Base-by-base conservation (phyloP, 1,139 yeast species). In the Taphrina wiesneri region DNA sequence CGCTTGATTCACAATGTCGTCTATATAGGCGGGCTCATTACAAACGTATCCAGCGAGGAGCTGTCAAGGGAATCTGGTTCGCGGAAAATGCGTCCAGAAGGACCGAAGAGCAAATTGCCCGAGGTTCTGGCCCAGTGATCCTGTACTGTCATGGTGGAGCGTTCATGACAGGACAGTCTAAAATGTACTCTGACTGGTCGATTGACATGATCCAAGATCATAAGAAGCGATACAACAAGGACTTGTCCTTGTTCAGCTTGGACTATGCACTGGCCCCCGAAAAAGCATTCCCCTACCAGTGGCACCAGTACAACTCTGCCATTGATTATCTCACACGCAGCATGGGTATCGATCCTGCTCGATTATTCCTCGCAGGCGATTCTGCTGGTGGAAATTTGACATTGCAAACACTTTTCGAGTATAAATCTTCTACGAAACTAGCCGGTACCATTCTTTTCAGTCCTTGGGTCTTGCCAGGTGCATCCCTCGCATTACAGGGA, bases 301-400 rank as follows among this genome's bases (percentile, higher is more conserved):
- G 56, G 43, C 45, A 49, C n/a, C 25, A 60, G 51, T 49, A 36
- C 41, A 34, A 26, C 15, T 45, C 64, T 15, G 64, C 64, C 4
- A 21, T 51, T 13, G 64, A 60, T 25, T 60, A 60, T 41, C 57
- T 60, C 11, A 21, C 43, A n/a, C 52, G 64, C 7, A 28, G 26
- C 17, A 21, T 52, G 30, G 17, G 41, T 9, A 52, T 60, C 17
- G 49, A 49, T 36, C 64, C 57, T 2, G 26, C 51, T 7, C 56
- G 64, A 6, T n/a, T 60, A 15, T 51, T 60, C 64, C 32, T 60
- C 30, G 45, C 64, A n/a, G 64, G 64, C 28, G 64, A 60, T 28
- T 51, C 57, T 19, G 64, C 64, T 2, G 64, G 64, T 6, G 64
- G 64, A 15, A 60, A 60, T 13, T 32, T 60, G 41, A 32, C 54